Evolutionary conservation across 495 filamentous ascomycete species (phyloP), one percentile per base, ranked within the genome.

Genomic region (Penicillium lagena): DNA sequence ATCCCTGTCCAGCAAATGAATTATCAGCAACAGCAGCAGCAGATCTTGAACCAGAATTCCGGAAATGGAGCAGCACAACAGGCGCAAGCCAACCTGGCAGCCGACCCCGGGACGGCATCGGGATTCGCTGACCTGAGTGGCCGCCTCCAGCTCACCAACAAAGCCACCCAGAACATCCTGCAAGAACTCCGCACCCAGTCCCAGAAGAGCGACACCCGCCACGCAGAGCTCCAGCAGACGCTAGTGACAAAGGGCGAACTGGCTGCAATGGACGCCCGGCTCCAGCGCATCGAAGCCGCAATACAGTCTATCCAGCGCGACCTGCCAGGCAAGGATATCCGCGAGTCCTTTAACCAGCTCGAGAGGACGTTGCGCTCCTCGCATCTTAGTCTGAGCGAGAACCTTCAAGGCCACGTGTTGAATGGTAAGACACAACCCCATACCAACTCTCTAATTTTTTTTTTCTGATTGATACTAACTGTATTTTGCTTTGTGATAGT

Each of bases 51-150:
- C 58, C 66, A 55, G 59, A 66, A 50, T 60, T 49, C 50, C 14
- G 22, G 22, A 4, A 22, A 22, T 22, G 45, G 22, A 13, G 50
- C 30, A 29, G 29, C 48, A 28, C 43, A 44, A 27, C 40, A 10
- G 34, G 29, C 22, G 34, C 17, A 29, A 6, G 70, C 81, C 49
- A 68, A 71, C 9, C 56, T 65, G 9, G 72, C 78, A 40, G 62
- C 70, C 6, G 72, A 63, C 42, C 73, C 75, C 51, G 71, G 69
- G 40, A 73, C 75, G 30, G 58, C 64, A 34, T 58, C 68, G 15
- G 89, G 94, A 56, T 91, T 95, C 58, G 74, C 71, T 12, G 89
- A 96, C 57, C 74, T 96, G 9, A 78, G 89, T 63, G 83, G 85
- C 71, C 82, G 88, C 8, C 64, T 97, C 7, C 85, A 95, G 60